Percentiles rank a stretch among this genome's conserved stretches.
phyloP scores from a whole-genome alignment of 83 land plant genomes.

The Isoetes engelmannii region DNA sequence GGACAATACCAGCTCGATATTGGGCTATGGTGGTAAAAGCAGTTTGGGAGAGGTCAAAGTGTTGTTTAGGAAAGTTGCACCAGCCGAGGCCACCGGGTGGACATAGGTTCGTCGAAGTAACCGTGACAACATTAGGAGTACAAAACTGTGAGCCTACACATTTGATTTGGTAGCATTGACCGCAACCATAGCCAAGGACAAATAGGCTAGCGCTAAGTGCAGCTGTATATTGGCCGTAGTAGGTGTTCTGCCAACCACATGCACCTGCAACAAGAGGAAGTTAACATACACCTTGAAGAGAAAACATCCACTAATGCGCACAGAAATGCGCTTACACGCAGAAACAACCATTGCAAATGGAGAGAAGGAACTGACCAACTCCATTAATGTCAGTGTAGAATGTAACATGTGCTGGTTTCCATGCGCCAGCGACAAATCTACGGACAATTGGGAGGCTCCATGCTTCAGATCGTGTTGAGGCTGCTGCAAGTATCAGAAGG shows the following conservation, averaged over 20 bases:
- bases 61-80: constrained; percentile 13
- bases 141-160: constrained; percentile 10
- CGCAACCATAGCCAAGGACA: constrained; percentile 10
- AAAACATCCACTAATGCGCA: too few species aligned
- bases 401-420: too few species aligned
- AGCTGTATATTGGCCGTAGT: constrained; percentile 9
- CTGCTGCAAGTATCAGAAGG: too few species aligned
- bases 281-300: too few species aligned
- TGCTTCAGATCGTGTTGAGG: too few species aligned
- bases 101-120: constrained; percentile 17
- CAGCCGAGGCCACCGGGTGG: constrained; percentile 15
- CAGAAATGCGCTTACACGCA: too few species aligned
- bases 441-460: too few species aligned
- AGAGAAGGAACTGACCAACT: too few species aligned
- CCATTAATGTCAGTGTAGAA: too few species aligned
- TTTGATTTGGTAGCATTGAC: constrained; percentile 15
- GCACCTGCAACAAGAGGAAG: too few species aligned
- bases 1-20: constrained; percentile 18
- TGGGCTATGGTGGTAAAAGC: constrained; percentile 2
- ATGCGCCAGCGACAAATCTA: too few species aligned
- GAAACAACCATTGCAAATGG: too few species aligned
- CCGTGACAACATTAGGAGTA: background rate
- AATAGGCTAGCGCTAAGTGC: constrained; percentile 14
- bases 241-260: constrained; percentile 13
- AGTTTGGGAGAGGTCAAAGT: constrained; percentile 14